Evolutionary conservation across 78 protist genomes (phyloP), one percentile per base, ranked within the genome.

Genomic region (Dictyostelium brefeldianum): DNA sequence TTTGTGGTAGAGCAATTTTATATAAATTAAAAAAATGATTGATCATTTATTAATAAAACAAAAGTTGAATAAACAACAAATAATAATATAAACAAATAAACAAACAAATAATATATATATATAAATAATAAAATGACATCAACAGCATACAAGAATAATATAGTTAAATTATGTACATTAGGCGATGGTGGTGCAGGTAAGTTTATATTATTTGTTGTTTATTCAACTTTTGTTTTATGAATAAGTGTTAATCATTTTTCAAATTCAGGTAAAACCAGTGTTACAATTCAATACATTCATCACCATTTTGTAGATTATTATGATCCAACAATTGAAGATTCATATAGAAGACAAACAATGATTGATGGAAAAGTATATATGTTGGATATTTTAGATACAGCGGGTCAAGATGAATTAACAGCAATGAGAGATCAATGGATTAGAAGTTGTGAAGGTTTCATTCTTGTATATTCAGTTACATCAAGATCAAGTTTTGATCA

Each of bases 341-440:
- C 92, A 5, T 98, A 99, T 85, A 65, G 98, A 29, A 98, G 97
- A 92, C 99, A 98, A 92, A 85, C 87, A 27, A 79, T 81, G 10
- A 48, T 81, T 50, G 93, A 89, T 54, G 85, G 77, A 7, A 67
- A 62, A 53, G 82, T 84, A 10, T 92, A 82, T 57, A 41, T 92
- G 0, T 36, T 92, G 62, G 96, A 81, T 31, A 90, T 90, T 18
- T 25, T 90, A 27, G 95, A 90, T 81, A 90, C 95, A 25, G 99
- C 99, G 29, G 99, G 99, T 2, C 99, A 99, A 92, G 99, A 99
- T 91, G 92, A 99, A 2, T 97, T 98, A 89, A 96, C 98, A 1
- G 98, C 99, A 22, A 98, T 99, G 85, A 50, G 81, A 27, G 89
- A 51, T 20, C 89, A 89, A 41, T 98, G 98, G 97, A 98, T 98